Evolutionary conservation across 2,329 filamentous ascomycete species (phyloP), one percentile per base, ranked within the genome.

Genomic region (Ramichloridium luteum): DNA sequence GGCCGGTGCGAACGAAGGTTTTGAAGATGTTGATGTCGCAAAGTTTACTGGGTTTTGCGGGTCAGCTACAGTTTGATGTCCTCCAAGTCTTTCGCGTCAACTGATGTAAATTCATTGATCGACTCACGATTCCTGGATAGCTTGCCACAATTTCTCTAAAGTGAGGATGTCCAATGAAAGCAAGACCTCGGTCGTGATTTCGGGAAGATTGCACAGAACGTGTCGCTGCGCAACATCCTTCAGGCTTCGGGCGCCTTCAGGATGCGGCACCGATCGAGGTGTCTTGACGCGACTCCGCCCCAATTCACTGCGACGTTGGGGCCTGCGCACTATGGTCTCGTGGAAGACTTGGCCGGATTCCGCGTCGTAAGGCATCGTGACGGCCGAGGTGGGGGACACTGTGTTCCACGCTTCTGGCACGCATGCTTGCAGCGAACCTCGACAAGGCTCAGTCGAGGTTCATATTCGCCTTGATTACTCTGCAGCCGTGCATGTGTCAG

Each of bases 111-210:
- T 8, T 8, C 20, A 23, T n/a, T n/a, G n/a, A n/a, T n/a, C 20
- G 20, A 23, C 20, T 23, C 20, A 23, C 20, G 20, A 8, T 8
- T 23, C n/a, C 20, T 23, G 20, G 20, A 23, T 23, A 8, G 20
- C 20, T n/a, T 8, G 8, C 20, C 20, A 23, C 8, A 23, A n/a
- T 23, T 23, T 8, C 20, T 23, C 20, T 8, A 23, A 8, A 8
- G n/a, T 23, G 20, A 23, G 20, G n/a, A 23, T n/a, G 20, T 23
- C 20, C 20, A 23, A n/a, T 8, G 8, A 23, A 8, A 8, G 20
- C 20, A 23, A 23, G 20, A 23, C 20, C n/a, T 23, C 20, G 20
- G n/a, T n/a, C n/a, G 20, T 23, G n/a, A 23, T 23, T 8, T n/a
- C 20, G 8, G 8, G 8, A n/a, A 23, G 8, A 23, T 23, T 23